Evolutionary conservation across 2,329 filamentous ascomycete species (phyloP).

Genomic region (Clarireedia paspali): DNA sequence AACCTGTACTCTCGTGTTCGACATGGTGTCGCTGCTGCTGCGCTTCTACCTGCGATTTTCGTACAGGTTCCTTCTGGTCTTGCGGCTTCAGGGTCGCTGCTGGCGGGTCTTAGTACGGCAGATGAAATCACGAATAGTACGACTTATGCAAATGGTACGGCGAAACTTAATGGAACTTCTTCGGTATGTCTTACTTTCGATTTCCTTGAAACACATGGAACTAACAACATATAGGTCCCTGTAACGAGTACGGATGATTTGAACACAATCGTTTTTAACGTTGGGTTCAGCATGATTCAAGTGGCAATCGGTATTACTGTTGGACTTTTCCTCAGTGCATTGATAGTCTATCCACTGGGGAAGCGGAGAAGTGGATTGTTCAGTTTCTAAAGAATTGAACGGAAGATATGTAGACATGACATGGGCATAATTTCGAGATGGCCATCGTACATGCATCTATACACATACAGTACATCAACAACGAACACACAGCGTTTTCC

Average conservation of each 20-base stretch:
- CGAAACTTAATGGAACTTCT: slow-evolving; percentile 23
- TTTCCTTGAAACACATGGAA: slow-evolving; percentile 9
- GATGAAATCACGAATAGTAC: slow-evolving; percentile 40
- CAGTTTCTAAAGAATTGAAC: slow-evolving; percentile 28
- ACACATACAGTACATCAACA: too few relatives aligned
- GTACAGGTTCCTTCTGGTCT: slow-evolving; percentile 57
- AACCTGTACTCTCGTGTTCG: slow-evolving; percentile 63
- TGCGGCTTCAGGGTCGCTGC: slow-evolving; percentile 50
- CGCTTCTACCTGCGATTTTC: slow-evolving; percentile 82
- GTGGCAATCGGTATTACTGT: slow-evolving; percentile 37
- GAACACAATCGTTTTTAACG: slow-evolving; percentile 33
- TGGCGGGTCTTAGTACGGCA: slow-evolving; percentile 50
- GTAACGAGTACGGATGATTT: slow-evolving; percentile 20
- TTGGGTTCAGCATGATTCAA: slow-evolving; percentile 35
- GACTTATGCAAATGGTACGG: slow-evolving; percentile 23
- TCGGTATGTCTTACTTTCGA: slow-evolving; percentile 15
- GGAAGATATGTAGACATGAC: neutral
- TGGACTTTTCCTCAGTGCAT: slow-evolving; percentile 33
- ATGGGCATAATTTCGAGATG: neutral
- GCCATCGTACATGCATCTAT: too few relatives aligned
- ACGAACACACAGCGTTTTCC: too few relatives aligned
- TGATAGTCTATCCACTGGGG: slow-evolving; percentile 35
- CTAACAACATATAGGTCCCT: slow-evolving; percentile 14
- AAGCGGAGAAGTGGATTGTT: slow-evolving; percentile 35
- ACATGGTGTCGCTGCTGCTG: slow-evolving; percentile 66